These are phyloP conservation scores for Sextonia rubra DNA, from an alignment of 164 flowering plant species.

Conservation along the genomic window DNA sequence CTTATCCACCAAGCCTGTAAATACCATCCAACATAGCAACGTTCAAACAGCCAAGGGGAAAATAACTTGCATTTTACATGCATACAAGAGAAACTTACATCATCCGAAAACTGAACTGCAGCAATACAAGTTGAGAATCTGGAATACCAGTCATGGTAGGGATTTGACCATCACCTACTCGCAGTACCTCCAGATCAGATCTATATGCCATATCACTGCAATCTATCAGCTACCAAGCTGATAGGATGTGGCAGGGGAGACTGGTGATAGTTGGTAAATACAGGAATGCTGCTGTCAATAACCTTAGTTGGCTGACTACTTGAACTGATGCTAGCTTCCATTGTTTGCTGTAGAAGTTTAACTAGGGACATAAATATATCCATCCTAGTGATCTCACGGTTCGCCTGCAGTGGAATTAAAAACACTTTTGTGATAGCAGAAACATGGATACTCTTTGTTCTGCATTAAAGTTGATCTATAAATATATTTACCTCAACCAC, in stretches of 20 bases:
- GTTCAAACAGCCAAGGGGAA: neutral
- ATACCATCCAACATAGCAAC: neutral
- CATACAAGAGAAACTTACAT: neutral
- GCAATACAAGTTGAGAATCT: neutral
- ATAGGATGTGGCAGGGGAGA: constrained; percentile 9
- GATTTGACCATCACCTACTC: constrained; percentile 5
- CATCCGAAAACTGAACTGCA: neutral
- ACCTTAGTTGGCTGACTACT: neutral
- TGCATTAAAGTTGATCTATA: neutral
- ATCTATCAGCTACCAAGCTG: neutral
- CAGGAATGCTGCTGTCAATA: neutral
- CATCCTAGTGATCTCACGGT: constrained; percentile 85
- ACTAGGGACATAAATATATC: constrained; percentile 87
- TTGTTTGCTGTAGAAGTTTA: constrained; percentile 66
- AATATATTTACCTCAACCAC: constrained; percentile 61
- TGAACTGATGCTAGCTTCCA: constrained; percentile 24
- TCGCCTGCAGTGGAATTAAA: constrained; percentile 49
- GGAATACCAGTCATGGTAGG: constrained; percentile 17
- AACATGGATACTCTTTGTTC: neutral
- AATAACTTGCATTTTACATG: neutral
- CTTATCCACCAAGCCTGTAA: constrained; percentile 4
- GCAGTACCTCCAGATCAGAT: constrained; percentile 6
- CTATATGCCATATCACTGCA: neutral
- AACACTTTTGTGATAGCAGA: neutral
- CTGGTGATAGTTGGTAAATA: neutral